Evolutionary conservation across 352 stramenopile genomes (phyloP).

Genomic region (Phytophthora europaea): DNA sequence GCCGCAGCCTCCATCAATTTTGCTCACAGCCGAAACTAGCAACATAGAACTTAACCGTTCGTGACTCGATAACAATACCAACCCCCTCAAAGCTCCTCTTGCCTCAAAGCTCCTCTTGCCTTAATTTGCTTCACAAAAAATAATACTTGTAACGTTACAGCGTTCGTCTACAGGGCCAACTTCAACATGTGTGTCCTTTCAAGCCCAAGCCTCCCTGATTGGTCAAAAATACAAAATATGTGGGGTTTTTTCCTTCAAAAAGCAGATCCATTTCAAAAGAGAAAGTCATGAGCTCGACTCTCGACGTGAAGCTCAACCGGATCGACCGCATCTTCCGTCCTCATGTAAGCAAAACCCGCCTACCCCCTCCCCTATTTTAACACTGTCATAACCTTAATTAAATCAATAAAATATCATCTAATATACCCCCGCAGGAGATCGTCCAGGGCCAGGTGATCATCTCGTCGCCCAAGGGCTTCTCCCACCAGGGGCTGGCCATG

Average conservation of each 20-base stretch:
- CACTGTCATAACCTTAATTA: not conserved
- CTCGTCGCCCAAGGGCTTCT: slow-evolving; percentile 86
- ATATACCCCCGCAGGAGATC: slow-evolving; percentile 57
- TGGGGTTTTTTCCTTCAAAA: slow-evolving; percentile 3
- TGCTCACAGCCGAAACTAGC: slow-evolving; percentile 7
- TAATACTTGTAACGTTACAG: not conserved
- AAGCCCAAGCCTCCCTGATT: slow-evolving; percentile 12
- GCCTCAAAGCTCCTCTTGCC: not conserved
- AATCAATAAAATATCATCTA: slow-evolving; percentile 10
- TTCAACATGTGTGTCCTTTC: slow-evolving; percentile 16
- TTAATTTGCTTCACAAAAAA: not conserved
- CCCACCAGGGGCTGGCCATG: slow-evolving; percentile 85
- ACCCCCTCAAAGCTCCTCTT: not conserved
- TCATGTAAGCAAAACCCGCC: slow-evolving; percentile 52
- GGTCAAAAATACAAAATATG: slow-evolving; percentile 2
- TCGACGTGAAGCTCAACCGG: slow-evolving; percentile 88
- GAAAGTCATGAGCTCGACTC: slow-evolving; percentile 75
- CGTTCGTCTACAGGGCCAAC: slow-evolving; percentile 20
- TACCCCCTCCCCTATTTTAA: not conserved
- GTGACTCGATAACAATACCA: slow-evolving; percentile 17
- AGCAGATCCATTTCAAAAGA: slow-evolving; percentile 19
- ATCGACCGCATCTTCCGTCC: slow-evolving; percentile 89
- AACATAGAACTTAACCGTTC: slow-evolving; percentile 1
- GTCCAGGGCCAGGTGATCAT: slow-evolving; percentile 90
- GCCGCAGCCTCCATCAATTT: slow-evolving; percentile 10